These are phyloP conservation scores for Falciphora oryzae DNA, from an alignment of 2,329 filamentous ascomycete species.

Conservation along the genomic window DNA sequence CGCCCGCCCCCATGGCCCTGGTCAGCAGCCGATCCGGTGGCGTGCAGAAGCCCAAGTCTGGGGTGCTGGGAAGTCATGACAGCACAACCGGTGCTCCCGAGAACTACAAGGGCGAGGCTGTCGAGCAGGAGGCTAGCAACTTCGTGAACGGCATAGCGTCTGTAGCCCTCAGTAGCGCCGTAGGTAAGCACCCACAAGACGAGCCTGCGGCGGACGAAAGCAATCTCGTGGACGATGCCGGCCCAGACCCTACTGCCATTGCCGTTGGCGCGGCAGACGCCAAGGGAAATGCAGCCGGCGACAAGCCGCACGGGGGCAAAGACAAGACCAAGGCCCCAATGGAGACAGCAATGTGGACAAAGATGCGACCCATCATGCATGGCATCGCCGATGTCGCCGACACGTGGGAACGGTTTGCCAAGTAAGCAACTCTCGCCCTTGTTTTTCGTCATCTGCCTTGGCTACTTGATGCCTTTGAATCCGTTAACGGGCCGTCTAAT, in stretches of 20 bases:
- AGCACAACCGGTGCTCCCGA: conserved; percentile 78
- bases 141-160: conserved; percentile 69
- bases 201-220: conserved; percentile 26
- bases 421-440: conserved; percentile 22
- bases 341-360: conserved; percentile 69
- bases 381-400: conserved; percentile 41
- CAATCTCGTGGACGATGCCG: conserved; percentile 29
- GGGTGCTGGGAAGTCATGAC: conserved; percentile 68
- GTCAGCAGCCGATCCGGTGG: conserved; percentile 66
- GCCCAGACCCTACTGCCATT: conserved; percentile 31
- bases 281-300: conserved; percentile 39
- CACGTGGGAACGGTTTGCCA: conserved; percentile 45
- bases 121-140: conserved; percentile 77
- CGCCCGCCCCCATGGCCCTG: conserved; percentile 68
- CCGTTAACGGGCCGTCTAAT: conserved; percentile 13
- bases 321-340: conserved; percentile 78
- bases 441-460: neutral
- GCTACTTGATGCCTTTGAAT: neutral
- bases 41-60: conserved; percentile 70
- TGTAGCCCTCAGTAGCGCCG: conserved; percentile 68
- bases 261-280: conserved; percentile 33
- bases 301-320: conserved; percentile 42
- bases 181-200: conserved; percentile 67
- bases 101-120: conserved; percentile 75
- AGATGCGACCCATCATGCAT: conserved; percentile 68